Conservation (phyloP, 2,329 filamentous ascomycete species). For the Xylariaceae sp. region DNA sequence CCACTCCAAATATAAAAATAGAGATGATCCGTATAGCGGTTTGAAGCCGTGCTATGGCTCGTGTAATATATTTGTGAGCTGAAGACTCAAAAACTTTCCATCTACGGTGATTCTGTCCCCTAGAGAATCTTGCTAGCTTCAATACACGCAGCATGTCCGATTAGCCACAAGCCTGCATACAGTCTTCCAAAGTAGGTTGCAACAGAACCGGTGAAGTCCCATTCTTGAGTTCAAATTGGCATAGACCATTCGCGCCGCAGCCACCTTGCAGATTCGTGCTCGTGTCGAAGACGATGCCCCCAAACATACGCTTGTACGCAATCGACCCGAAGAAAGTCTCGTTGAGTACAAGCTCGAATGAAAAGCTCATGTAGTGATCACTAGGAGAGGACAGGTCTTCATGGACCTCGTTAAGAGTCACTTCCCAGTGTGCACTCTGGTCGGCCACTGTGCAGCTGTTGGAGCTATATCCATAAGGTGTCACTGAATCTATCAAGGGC, state of each 20-base stretch:
- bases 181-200: conserved; percentile 21
- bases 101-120: too few relatives aligned
- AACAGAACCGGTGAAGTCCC: conserved; percentile 14
- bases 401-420: conserved; percentile 20
- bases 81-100: too few relatives aligned
- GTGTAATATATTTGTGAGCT: too few relatives aligned
- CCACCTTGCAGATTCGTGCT: conserved; percentile 16
- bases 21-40: too few relatives aligned
- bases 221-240: conserved; percentile 17
- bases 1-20: too few relatives aligned
- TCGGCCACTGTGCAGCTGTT: conserved; percentile 13
- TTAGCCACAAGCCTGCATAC: conserved; percentile 18
- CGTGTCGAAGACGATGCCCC: conserved; percentile 2
- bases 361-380: conserved; percentile 15
- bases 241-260: conserved; percentile 17
- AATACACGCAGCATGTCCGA: too few relatives aligned
- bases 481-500: conserved; percentile 12
- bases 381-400: conserved; percentile 11
- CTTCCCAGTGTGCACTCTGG: conserved; percentile 14
- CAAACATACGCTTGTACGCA: conserved; percentile 18
- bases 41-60: too few relatives aligned
- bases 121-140: too few relatives aligned
- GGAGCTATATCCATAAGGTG: conserved; percentile 18
- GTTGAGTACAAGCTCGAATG: conserved; percentile 17
- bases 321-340: conserved; percentile 12